Conservation (phyloP, 345 rosid species). For the Melaleuca quinquenervia region DNA sequence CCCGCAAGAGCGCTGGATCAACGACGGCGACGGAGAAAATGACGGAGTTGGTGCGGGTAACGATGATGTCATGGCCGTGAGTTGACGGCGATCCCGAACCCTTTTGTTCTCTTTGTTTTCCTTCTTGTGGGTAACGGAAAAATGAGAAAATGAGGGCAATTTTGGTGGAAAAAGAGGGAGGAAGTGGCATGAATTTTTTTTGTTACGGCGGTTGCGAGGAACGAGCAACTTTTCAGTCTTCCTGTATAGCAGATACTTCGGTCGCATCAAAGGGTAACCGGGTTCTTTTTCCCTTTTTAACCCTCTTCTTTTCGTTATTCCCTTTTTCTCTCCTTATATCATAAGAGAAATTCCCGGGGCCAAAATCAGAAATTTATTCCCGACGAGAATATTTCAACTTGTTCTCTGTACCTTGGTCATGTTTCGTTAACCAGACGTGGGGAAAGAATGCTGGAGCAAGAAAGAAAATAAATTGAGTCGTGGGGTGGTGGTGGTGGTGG, state of each 20-base stretch:
- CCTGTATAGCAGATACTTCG: not conserved
- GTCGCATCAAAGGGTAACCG: not conserved
- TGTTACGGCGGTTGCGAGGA: not conserved
- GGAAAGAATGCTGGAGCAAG: not conserved
- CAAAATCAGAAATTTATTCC: not conserved
- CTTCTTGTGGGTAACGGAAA: not conserved
- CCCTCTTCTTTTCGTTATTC: not conserved
- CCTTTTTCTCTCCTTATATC: not conserved
- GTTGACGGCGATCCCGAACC: not conserved
- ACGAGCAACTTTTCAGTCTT: not conserved
- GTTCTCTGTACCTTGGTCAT: not conserved
- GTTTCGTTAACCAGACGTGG: not conserved
- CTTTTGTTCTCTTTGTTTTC: not conserved
- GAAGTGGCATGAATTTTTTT: not conserved
- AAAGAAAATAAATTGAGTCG: not conserved
- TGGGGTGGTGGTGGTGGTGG: not conserved
- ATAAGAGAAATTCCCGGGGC: not conserved
- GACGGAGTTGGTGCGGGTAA: constrained; percentile 12
- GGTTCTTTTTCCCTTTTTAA: not conserved
- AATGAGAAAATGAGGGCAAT: not conserved
- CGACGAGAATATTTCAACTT: not conserved
- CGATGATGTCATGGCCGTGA: constrained; percentile 1
- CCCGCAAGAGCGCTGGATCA: constrained; percentile 57
- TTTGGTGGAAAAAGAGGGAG: not conserved
- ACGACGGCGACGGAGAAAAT: constrained; percentile 42